Evolutionary conservation across 2,329 filamentous ascomycete species (phyloP).

Genomic region (Chrysosporium keratinophilum): DNA sequence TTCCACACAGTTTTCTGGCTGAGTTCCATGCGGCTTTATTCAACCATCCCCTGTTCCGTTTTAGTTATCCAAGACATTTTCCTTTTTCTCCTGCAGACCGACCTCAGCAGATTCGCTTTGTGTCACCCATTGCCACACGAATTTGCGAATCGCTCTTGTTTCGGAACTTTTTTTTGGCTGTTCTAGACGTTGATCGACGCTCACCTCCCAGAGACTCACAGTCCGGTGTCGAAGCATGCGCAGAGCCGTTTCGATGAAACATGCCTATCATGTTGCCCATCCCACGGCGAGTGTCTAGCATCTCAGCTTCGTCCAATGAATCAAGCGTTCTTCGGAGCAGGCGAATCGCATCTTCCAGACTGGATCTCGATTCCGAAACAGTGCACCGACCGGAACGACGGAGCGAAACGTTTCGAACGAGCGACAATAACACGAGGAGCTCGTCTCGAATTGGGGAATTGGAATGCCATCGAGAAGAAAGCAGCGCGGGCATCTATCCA

Average conservation of each 20-base stretch:
- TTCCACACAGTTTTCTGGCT: not conserved
- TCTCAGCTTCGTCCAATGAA: slow-evolving; percentile 6
- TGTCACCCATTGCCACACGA: not conserved
- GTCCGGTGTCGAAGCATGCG: slow-evolving; percentile 1
- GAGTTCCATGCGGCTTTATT: slow-evolving; percentile 7
- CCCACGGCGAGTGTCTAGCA: slow-evolving; percentile 14
- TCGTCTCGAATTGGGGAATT: not conserved
- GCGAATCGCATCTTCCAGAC: not conserved
- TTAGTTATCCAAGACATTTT: not conserved
- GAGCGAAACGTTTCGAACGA: not conserved
- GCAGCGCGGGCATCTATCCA: not conserved
- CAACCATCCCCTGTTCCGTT: not conserved
- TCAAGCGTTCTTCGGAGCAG: not conserved
- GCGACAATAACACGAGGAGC: not conserved
- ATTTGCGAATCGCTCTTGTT: slow-evolving; percentile 1
- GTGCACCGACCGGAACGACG: not conserved
- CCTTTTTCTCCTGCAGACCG: not conserved
- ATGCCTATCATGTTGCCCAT: slow-evolving; percentile 11
- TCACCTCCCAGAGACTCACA: not conserved
- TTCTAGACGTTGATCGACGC: slow-evolving; percentile 5
- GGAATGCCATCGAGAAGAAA: not conserved
- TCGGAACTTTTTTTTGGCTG: not conserved
- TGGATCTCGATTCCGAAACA: not conserved
- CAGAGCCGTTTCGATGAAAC: not conserved
- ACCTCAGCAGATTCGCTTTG: not conserved